phyloP scores from a whole-genome alignment of 179 eudicot genomes.

The Amaranthus tricolor region DNA sequence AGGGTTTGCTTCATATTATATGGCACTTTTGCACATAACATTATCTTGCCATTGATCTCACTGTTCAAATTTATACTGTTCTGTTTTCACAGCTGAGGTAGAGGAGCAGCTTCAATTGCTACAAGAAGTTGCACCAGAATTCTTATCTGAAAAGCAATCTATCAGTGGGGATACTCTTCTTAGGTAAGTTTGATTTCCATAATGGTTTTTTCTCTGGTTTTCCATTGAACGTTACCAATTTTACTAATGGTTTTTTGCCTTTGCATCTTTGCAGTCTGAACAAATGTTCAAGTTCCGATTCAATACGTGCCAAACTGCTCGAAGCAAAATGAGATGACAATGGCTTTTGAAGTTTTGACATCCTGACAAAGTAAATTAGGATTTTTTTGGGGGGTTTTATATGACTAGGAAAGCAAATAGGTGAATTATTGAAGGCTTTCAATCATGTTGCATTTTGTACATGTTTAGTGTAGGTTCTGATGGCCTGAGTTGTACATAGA shows the following conservation, averaged over 20 bases:
- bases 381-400: neutral
- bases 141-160: slow-evolving; percentile 50
- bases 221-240: neutral
- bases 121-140: slow-evolving; percentile 76
- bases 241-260: neutral
- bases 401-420: slow-evolving; percentile 12
- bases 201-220: neutral
- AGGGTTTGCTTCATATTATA: slow-evolving; percentile 14
- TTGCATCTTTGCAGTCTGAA: slow-evolving; percentile 32
- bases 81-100: slow-evolving; percentile 57
- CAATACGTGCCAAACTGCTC: slow-evolving; percentile 33
- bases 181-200: slow-evolving; percentile 37
- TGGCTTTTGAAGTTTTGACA: neutral
- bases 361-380: slow-evolving; percentile 12
- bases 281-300: slow-evolving; percentile 30
- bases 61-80: slow-evolving; percentile 4
- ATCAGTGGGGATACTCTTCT: slow-evolving; percentile 65
- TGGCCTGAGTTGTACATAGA: neutral
- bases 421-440: neutral
- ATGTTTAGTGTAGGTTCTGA: slow-evolving; percentile 11
- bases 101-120: slow-evolving; percentile 75
- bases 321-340: slow-evolving; percentile 23
- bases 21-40: neutral
- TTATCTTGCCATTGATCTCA: neutral
- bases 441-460: slow-evolving; percentile 21